Evolutionary conservation across 768 basidiomycete species (phyloP).

Genomic region (Tricholoma flavovirens): DNA sequence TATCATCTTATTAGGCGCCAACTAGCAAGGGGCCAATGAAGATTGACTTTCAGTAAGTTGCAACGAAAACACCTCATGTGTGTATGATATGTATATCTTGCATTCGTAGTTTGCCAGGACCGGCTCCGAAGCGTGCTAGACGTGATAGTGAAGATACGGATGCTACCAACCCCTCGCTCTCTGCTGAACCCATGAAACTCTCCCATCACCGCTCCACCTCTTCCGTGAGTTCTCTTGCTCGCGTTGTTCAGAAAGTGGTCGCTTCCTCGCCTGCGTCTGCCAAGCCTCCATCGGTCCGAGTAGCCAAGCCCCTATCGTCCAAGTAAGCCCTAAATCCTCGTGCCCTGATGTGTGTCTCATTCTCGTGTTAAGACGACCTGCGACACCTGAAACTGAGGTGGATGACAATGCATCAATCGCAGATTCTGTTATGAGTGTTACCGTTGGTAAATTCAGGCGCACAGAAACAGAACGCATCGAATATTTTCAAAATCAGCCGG

Average conservation of each 20-base stretch:
- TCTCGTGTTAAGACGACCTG: slow-evolving; percentile 16
- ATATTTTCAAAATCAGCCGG: slow-evolving; percentile 57
- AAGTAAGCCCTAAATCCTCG: slow-evolving; percentile 15
- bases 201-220: slow-evolving; percentile 20
- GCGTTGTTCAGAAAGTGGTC: slow-evolving; percentile 13
- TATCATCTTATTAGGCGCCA: slow-evolving; percentile 12
- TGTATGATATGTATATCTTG: background rate
- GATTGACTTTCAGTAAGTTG: slow-evolving; percentile 20
- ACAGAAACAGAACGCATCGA: slow-evolving; percentile 58
- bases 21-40: slow-evolving; percentile 18
- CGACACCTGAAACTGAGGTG: slow-evolving; percentile 32
- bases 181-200: slow-evolving; percentile 20
- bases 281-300: slow-evolving; percentile 14
- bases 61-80: background rate
- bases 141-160: slow-evolving; percentile 11
- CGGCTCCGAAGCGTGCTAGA: slow-evolving; percentile 23
- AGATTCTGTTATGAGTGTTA: slow-evolving; percentile 41
- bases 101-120: slow-evolving; percentile 21
- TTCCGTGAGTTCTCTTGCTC: slow-evolving; percentile 29
- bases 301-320: slow-evolving; percentile 20
- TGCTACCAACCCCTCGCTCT: slow-evolving; percentile 8
- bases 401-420: slow-evolving; percentile 50
- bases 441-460: slow-evolving; percentile 36
- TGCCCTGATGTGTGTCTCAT: background rate
- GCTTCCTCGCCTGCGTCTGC: slow-evolving; percentile 11